Base-by-base conservation (phyloP, 1,284 basidiomycete genomes). In the Grifola frondosa region DNA sequence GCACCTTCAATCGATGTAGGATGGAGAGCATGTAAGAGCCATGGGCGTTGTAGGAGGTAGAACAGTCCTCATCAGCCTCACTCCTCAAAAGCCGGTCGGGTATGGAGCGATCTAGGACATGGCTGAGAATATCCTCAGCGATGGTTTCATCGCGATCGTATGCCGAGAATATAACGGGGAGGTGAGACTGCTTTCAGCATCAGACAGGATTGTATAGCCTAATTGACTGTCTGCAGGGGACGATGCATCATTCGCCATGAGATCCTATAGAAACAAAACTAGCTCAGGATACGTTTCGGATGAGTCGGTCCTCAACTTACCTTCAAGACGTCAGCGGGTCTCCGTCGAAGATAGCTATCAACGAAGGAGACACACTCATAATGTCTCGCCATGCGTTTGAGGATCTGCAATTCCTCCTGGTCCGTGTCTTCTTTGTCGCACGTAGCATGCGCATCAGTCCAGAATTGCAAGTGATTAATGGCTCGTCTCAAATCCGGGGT, bases 381-480 rank as follows among this genome's bases (percentile, higher is more conserved):
- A 12, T 35, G 28, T 25, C 28, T 36, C 1, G 46, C 48, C 22
- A 48, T 38, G 15, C 38, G 43, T 4, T 17, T 28, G 5, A 53
- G 33, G 29, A 11, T 17, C n/a, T 46, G 30, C 3, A 37, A 5
- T n/a, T n/a, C n/a, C n/a, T n/a, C n/a, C n/a, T n/a, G n/a, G n/a
- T n/a, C n/a, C n/a, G n/a, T n/a, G n/a, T n/a, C n/a, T n/a, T n/a
- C n/a, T n/a, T n/a, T n/a, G n/a, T n/a, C n/a, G n/a, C n/a, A n/a
- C n/a, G n/a, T n/a, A n/a, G n/a, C n/a, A n/a, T n/a, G n/a, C n/a
- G n/a, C n/a, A n/a, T n/a, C n/a, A n/a, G n/a, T n/a, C n/a, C n/a
- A n/a, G 4, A 54, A 35, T 32, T 60, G 59, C 15, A 60, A 29
- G 12, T 55, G 55, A 20, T 52, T 54, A 40, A 60, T 47, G 7